Percentiles rank a stretch among this genome's conserved stretches.
These are phyloP conservation scores for Fusarium secorum DNA, from an alignment of 2,329 filamentous ascomycete genomes.

Conservation along the genomic window DNA sequence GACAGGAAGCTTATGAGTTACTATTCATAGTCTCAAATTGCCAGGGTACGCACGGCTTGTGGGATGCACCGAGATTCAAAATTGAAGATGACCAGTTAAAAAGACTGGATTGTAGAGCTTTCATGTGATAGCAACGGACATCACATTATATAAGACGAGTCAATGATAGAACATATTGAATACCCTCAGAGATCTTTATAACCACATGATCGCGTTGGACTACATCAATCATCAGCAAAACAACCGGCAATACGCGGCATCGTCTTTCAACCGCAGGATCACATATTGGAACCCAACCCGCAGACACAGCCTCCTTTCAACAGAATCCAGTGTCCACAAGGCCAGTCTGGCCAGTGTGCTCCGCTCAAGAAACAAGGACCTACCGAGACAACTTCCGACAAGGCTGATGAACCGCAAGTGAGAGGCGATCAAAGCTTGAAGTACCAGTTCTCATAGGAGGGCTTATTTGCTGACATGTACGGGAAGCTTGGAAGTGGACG, in stretches of 20 bases:
- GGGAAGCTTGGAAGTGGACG: slow-evolving; percentile 3
- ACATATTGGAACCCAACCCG: background rate
- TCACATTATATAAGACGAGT: background rate
- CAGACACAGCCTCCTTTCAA: slow-evolving; percentile 24
- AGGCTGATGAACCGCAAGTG: slow-evolving; percentile 16
- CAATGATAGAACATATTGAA: background rate
- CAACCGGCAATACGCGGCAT: background rate
- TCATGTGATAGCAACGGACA: background rate
- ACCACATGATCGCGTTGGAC: background rate
- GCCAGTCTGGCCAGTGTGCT: background rate
- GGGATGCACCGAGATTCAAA: background rate
- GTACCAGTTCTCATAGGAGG: background rate
- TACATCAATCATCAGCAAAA: background rate
- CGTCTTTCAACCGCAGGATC: slow-evolving; percentile 4
- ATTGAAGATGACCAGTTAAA: background rate
- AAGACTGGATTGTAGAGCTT: background rate
- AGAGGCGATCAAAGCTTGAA: slow-evolving; percentile 8
- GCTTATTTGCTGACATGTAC: slow-evolving; percentile 9
- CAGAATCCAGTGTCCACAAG: background rate
- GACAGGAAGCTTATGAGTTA: slow-evolving; percentile 25
- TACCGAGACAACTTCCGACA: background rate
- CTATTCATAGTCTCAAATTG: slow-evolving; percentile 26
- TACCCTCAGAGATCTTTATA: background rate
- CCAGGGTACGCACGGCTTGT: slow-evolving; percentile 12
- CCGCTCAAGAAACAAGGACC: background rate